These are phyloP conservation scores for Cordia subcordata DNA, from an alignment of 257 asterid genomes.

Conservation along the genomic window DNA sequence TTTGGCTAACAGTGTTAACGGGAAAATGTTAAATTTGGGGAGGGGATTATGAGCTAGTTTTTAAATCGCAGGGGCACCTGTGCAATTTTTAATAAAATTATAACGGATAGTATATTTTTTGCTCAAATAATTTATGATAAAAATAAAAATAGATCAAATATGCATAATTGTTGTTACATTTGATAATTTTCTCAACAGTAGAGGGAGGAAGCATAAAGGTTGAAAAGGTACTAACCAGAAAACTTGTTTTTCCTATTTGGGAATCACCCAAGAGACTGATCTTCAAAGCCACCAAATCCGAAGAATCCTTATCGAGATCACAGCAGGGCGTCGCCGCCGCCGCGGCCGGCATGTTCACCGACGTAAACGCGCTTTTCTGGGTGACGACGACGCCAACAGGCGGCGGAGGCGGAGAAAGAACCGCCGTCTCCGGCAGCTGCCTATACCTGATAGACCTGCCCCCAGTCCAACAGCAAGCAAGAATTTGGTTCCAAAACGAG, in stretches of 20 bases:
- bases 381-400: too few relatives aligned
- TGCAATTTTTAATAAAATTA: too few relatives aligned
- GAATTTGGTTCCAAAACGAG: constrained; percentile 43
- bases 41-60: too few relatives aligned
- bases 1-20: too few relatives aligned
- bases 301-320: constrained; percentile 32
- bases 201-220: not conserved
- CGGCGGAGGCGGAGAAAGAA: constrained; percentile 9
- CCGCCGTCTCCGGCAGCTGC: constrained; percentile 21
- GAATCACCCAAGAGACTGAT: constrained; percentile 60
- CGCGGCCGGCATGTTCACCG: constrained; percentile 3
- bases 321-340: constrained; percentile 20
- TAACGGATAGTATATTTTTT: too few relatives aligned
- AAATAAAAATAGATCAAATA: not conserved
- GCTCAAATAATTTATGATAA: not conserved
- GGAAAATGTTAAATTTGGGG: too few relatives aligned
- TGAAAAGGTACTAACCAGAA: constrained; percentile 33
- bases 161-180: too few relatives aligned
- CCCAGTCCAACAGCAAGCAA: constrained; percentile 55
- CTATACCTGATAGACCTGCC: constrained; percentile 42
- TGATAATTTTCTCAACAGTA: too few relatives aligned
- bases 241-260: constrained; percentile 63
- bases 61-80: too few relatives aligned
- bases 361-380: not conserved
- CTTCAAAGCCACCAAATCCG: constrained; percentile 65